Percentiles rank a stretch among this genome's conserved stretches.
Evolutionary conservation across 768 basidiomycete genomes (phyloP).

Genomic region (Suillus spraguei): DNA sequence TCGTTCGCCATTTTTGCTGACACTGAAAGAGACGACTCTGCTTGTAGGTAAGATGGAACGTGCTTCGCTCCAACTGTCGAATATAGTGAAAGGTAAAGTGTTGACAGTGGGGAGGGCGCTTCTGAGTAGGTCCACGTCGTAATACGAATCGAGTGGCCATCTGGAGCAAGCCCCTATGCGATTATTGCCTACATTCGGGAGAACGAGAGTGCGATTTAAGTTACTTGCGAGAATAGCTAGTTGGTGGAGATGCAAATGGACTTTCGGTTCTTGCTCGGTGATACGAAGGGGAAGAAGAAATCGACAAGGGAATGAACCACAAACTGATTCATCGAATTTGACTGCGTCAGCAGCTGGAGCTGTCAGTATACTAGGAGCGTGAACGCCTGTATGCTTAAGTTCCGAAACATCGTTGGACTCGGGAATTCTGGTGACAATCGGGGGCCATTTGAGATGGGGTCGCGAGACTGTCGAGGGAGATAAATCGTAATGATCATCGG

Average conservation of each 20-base stretch:
- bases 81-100: slow-evolving; percentile 36
- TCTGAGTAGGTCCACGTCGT: slow-evolving; percentile 34
- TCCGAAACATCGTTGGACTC: slow-evolving; percentile 18
- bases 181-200: slow-evolving; percentile 62
- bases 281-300: slow-evolving; percentile 53
- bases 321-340: slow-evolving; percentile 26
- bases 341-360: slow-evolving; percentile 7
- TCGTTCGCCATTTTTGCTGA: slow-evolving; percentile 18
- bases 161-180: slow-evolving; percentile 54
- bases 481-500: neutral
- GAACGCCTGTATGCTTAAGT: neutral
- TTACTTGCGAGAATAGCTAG: slow-evolving; percentile 48
- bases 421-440: slow-evolving; percentile 37
- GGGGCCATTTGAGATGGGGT: slow-evolving; percentile 30
- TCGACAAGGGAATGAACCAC: slow-evolving; percentile 35
- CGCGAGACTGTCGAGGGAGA: neutral
- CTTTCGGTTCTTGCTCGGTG: slow-evolving; percentile 62
- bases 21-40: slow-evolving; percentile 40
- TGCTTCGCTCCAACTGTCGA: slow-evolving; percentile 41
- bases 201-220: slow-evolving; percentile 58
- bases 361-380: neutral
- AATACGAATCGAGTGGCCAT: slow-evolving; percentile 53
- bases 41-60: slow-evolving; percentile 28
- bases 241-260: slow-evolving; percentile 56
- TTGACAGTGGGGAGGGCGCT: slow-evolving; percentile 22